These are phyloP conservation scores for Leccinum obscurum DNA, from an alignment of 768 basidiomycete species.

Conservation along the genomic window DNA sequence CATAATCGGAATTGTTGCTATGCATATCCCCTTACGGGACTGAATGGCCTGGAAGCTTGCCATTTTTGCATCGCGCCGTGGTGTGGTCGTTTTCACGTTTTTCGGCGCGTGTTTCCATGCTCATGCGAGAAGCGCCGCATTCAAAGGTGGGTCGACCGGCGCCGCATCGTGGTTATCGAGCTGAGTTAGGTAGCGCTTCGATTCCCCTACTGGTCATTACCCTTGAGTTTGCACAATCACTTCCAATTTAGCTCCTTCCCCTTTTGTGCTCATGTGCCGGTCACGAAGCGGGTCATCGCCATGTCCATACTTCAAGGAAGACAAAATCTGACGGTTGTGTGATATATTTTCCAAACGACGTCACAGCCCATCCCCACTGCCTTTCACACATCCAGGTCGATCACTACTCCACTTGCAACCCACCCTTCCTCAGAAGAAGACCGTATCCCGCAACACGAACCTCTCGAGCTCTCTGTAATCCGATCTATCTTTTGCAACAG, in stretches of 20 bases:
- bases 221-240: constrained; percentile 1
- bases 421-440: constrained; percentile 55
- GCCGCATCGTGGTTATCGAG: constrained; percentile 7
- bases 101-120: constrained; percentile 6
- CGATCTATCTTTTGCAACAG: constrained; percentile 71
- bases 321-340: neutral
- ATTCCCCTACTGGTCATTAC: constrained; percentile 10
- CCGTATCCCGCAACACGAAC: constrained; percentile 64
- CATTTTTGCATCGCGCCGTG: constrained; percentile 8
- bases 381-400: constrained; percentile 3
- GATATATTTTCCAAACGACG: neutral
- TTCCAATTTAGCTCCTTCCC: constrained; percentile 11
- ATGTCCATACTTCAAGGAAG: neutral
- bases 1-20: constrained; percentile 10
- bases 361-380: constrained; percentile 3
- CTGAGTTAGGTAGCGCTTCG: constrained; percentile 2
- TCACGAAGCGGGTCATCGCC: neutral
- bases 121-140: constrained; percentile 10
- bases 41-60: constrained; percentile 7
- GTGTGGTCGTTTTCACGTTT: constrained; percentile 12
- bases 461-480: constrained; percentile 69
- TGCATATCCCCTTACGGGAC: constrained; percentile 8
- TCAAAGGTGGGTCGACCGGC: constrained; percentile 4
- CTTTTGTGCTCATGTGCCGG: constrained; percentile 2
- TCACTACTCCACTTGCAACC: neutral